Evolutionary conservation across 768 basidiomycete genomes (phyloP).

Genomic region (Lactarius akahatsu): DNA sequence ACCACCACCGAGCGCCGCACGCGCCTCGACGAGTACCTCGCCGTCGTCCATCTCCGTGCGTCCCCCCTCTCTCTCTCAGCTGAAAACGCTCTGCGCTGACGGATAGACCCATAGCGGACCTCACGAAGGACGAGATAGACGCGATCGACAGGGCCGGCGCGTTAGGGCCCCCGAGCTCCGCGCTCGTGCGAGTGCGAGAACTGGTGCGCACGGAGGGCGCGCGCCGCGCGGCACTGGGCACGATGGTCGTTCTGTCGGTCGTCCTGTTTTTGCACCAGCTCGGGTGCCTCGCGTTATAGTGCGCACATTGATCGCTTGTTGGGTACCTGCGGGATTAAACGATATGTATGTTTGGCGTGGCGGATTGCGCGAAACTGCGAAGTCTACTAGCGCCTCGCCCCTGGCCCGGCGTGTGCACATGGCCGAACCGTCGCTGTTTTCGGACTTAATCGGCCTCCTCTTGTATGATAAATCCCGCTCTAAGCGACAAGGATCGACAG

Average conservation of each 20-base stretch:
- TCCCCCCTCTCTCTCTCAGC: not conserved
- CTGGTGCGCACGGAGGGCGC: not conserved
- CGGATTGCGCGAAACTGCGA: too few species aligned
- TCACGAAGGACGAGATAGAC: constrained; percentile 57
- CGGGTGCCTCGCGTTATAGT: not conserved
- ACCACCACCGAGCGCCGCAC: constrained; percentile 39
- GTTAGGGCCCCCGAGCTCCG: constrained; percentile 43
- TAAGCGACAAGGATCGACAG: too few species aligned
- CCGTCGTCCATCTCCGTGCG: constrained; percentile 22
- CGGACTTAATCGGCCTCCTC: too few species aligned
- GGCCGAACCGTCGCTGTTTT: too few species aligned
- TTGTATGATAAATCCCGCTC: too few species aligned
- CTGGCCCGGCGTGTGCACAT: too few species aligned
- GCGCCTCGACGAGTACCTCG: constrained; percentile 7
- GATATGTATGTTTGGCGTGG: too few species aligned
- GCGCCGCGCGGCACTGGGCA: not conserved
- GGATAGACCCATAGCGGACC: constrained; percentile 39
- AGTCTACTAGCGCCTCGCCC: too few species aligned
- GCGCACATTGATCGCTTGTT: not conserved
- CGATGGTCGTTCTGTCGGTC: not conserved
- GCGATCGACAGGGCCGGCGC: constrained; percentile 65
- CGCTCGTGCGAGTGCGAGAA: too few species aligned
- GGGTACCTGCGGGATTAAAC: too few species aligned
- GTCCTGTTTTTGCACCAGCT: not conserved
- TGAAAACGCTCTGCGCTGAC: too few species aligned